These are phyloP conservation scores for Aspergillus persii DNA, from an alignment of 2,329 filamentous ascomycete species.

Conservation along the genomic window DNA sequence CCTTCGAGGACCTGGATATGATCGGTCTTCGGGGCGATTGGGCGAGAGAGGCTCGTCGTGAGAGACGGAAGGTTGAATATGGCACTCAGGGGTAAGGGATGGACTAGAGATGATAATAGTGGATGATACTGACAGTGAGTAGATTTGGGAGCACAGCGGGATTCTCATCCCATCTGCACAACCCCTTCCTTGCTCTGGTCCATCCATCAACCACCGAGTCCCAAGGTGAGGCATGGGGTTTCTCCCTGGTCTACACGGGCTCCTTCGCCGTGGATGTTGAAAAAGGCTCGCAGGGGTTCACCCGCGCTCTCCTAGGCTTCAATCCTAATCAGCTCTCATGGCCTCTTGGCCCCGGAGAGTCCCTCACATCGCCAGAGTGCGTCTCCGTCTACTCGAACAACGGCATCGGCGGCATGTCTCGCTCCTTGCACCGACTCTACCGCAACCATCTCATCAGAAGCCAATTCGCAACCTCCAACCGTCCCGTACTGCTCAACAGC, in stretches of 20 bases:
- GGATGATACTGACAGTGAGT: neutral
- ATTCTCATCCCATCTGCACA: slow-evolving; percentile 63
- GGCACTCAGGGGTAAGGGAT: slow-evolving; percentile 53
- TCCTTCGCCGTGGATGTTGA: slow-evolving; percentile 63
- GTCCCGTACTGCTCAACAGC: slow-evolving; percentile 61
- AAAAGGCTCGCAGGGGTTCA: slow-evolving; percentile 60
- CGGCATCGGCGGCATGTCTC: slow-evolving; percentile 62
- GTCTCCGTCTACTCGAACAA: slow-evolving; percentile 60
- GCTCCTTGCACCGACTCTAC: slow-evolving; percentile 61
- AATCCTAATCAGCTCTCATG: slow-evolving; percentile 62
- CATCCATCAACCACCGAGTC: slow-evolving; percentile 59
- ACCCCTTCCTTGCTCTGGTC: slow-evolving; percentile 61
- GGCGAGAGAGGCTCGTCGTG: slow-evolving; percentile 57
- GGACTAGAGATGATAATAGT: slow-evolving; percentile 19
- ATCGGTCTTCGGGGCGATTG: slow-evolving; percentile 63
- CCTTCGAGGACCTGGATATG: slow-evolving; percentile 61
- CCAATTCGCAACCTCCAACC: slow-evolving; percentile 52
- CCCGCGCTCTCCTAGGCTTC: slow-evolving; percentile 59
- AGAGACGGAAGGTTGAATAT: slow-evolving; percentile 56
- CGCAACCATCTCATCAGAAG: slow-evolving; percentile 60
- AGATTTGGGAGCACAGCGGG: slow-evolving; percentile 62
- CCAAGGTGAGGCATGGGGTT: slow-evolving; percentile 62
- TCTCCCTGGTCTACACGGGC: slow-evolving; percentile 64
- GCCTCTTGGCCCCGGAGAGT: slow-evolving; percentile 54
- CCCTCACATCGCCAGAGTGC: slow-evolving; percentile 60